These are phyloP conservation scores for Pinus albicaulis DNA, from an alignment of 75 land plant species.

Conservation along the genomic window DNA sequence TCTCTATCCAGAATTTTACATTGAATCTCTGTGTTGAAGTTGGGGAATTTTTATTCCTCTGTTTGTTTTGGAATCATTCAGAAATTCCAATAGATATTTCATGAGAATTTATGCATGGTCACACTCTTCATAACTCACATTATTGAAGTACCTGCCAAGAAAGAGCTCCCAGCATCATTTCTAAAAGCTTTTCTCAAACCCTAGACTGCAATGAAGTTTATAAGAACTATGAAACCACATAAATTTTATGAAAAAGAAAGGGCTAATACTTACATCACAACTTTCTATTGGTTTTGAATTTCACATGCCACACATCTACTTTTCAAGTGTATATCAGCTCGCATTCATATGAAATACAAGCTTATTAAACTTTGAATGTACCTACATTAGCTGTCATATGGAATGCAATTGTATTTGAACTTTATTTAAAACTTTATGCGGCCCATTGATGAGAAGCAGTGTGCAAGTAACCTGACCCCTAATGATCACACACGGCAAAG, in stretches of 20 bases:
- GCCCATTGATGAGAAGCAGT: neutral
- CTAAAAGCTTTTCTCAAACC: neutral
- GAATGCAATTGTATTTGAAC: neutral
- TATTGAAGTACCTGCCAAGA: conserved; percentile 75
- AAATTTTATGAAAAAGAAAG: neutral
- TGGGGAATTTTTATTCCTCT: no score
- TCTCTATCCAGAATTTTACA: no score
- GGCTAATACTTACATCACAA: neutral
- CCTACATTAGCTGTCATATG: neutral
- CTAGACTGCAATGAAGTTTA: neutral
- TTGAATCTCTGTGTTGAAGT: no score
- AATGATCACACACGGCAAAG: neutral
- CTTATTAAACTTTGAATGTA: no score
- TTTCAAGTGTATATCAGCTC: neutral
- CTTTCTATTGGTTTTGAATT: neutral
- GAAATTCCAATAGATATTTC: no score
- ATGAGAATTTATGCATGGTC: conserved; percentile 85
- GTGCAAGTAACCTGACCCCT: neutral
- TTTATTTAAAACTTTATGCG: neutral
- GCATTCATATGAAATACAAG: no score
- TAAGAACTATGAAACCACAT: neutral
- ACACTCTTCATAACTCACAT: conserved; percentile 82
- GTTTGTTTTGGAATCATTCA: no score
- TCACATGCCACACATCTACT: neutral
- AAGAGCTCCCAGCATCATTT: neutral